phyloP scores from a whole-genome alignment of 2,329 filamentous ascomycete species.

The Scedosporium minutisporum region DNA sequence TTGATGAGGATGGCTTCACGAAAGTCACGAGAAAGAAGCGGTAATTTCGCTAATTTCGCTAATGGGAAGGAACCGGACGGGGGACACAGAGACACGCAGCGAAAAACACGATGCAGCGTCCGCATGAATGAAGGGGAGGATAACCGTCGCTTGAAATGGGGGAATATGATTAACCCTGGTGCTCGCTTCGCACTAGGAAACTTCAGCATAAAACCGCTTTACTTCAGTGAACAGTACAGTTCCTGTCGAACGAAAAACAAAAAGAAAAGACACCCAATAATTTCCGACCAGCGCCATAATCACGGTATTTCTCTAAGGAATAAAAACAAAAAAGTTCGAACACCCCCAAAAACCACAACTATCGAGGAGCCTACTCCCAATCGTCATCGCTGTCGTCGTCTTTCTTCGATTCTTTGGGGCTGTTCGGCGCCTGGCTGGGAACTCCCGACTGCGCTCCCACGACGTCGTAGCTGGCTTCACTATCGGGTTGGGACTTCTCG shows the following conservation, averaged over 20 bases:
- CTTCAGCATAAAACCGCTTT: neutral
- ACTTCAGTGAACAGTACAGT: conserved; percentile 4
- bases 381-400: conserved; percentile 61
- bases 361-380: conserved; percentile 53
- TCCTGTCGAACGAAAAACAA: neutral
- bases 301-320: conserved; percentile 3
- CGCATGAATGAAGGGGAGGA: neutral
- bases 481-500: conserved; percentile 82
- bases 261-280: neutral
- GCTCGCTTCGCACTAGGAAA: neutral
- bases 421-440: conserved; percentile 66
- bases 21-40: conserved; percentile 65
- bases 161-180: neutral
- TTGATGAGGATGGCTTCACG: conserved; percentile 76
- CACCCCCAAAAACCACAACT: conserved; percentile 6
- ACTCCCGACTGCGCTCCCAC: conserved; percentile 69
- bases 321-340: conserved; percentile 8
- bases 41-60: conserved; percentile 12
- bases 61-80: neutral
- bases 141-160: neutral
- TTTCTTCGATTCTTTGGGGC: conserved; percentile 48
- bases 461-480: conserved; percentile 92
- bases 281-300: conserved; percentile 3
- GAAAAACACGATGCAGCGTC: neutral
- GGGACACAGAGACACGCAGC: neutral